Evolutionary conservation across 2,329 filamentous ascomycete genomes (phyloP), one percentile per base, ranked within the genome.

Genomic region (Cladosporium sp.): DNA sequence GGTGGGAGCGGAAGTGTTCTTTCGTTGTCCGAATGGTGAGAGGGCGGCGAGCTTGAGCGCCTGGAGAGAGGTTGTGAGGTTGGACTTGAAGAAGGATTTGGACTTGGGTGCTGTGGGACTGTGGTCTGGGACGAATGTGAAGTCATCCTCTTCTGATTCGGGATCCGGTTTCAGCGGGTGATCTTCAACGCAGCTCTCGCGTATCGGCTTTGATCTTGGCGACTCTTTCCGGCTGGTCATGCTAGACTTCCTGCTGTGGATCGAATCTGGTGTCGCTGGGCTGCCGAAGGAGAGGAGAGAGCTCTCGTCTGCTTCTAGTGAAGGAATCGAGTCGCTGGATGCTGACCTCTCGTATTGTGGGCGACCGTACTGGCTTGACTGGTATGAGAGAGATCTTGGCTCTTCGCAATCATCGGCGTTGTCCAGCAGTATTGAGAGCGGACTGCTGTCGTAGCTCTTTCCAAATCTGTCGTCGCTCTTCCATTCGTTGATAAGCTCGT

Each of bases 41-140:
- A 84, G 52, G 9, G 80, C 80, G 0, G 79, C 79, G 6, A 78
- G 78, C 64, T 79, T 82, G 43, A 84, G 73, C 3, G 78, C 79
- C 53, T 80, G 77, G 16, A 84, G 64, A 0, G 81, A 84, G 2
- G 79, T 78, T 0, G 80, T 84, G 38, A 84, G 68, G 53, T 84
- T 84, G 0, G 81, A 84, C 54, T 79, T 82, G 67, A 84, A 79
- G 1, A 73, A 76, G 15, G 69, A 70, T 43, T 68, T 69, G 4
- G 72, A 55, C 48, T 73, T 73, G 38, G 73, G 71, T 22, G 67
- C 59, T 18, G 64, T 55, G 13, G 63, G 59, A 55, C 38, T 62
- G 55, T 51, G 50, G 20, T 59, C 50, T 62, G 61, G 36, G 55
- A 59, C 49, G 25, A 68, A 59, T 56, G 59, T 61, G 53, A 57